Evolutionary conservation across 352 stramenopile species (phyloP), one percentile per base, ranked within the genome.

Genomic region (Peronospora destructor): DNA sequence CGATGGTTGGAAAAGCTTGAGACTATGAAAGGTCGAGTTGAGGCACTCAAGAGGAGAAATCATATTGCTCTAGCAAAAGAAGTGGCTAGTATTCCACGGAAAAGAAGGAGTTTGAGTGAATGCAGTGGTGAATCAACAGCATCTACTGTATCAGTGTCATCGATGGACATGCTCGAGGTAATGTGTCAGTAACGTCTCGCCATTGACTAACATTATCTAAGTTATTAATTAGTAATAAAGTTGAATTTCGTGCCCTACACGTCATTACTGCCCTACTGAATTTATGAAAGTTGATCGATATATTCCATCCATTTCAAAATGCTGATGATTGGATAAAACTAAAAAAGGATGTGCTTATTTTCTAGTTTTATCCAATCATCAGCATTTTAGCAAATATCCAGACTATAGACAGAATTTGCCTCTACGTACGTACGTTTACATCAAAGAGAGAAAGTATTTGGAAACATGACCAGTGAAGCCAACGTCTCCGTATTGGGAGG

Each of bases 401-500:
- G 19, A 21, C 3, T 26, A 3, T 26, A 4, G 23, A 26, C 2
- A 4, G 23, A 26, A 6, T 26, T 26, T 26, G 23, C n/a, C n/a
- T n/a, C n/a, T n/a, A n/a, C 5, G 23, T 26, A 26, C 23, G 4
- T 6, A 6, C 49, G 49, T 35, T 49, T 49, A 68, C 54, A 59
- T n/a, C 28, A 21, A 32, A 38, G 16, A 68, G 45, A 62, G 29
- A 61, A 51, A 62, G 16, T 43, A 65, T 49, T 47, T 41, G 61
- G 40, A 71, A n/a, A 53, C 25, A 71, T 71, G 62, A 53, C 52
- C 26, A 67, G 53, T 16, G 53, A 71, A 59, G 59, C 32, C 14
- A 76, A 53, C 49, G 37, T 66, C 56, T 81, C 71, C 56, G 68
- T 82, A 9, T 59, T 89, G 35, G 78, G 78, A 50, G 72, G 72